Conservation (phyloP, 495 filamentous ascomycete genomes). For the Beverwykella pulmonaria region DNA sequence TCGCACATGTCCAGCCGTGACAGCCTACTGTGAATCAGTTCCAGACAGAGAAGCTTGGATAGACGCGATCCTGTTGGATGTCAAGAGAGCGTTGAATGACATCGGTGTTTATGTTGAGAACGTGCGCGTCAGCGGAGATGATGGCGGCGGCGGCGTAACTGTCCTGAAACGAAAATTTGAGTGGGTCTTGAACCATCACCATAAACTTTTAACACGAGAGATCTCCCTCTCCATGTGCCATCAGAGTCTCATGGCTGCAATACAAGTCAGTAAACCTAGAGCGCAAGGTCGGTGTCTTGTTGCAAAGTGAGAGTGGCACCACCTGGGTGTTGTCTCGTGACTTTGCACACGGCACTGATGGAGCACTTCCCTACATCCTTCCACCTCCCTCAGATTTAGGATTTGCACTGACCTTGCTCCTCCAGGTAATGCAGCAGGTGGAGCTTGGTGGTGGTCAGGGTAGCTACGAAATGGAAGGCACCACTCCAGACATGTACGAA, state of each 20-base stretch:
- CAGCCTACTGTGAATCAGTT: slow-evolving; percentile 17
- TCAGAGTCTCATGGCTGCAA: slow-evolving; percentile 36
- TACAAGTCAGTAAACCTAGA: no score
- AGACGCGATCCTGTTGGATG: slow-evolving; percentile 30
- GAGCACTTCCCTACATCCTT: no score
- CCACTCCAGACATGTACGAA: slow-evolving; percentile 2
- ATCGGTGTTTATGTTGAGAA: slow-evolving; percentile 42
- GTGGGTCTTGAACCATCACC: slow-evolving; percentile 41
- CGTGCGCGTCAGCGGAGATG: slow-evolving; percentile 32
- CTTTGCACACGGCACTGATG: no score
- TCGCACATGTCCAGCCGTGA: slow-evolving; percentile 8
- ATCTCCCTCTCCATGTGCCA: slow-evolving; percentile 38
- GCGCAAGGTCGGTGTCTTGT: no score
- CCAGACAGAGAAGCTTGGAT: slow-evolving; percentile 36
- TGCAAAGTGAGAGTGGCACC: no score
- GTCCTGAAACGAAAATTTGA: slow-evolving; percentile 35
- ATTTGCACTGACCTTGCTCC: no score
- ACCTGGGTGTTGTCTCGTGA: no score
- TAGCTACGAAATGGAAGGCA: neutral
- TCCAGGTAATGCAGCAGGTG: slow-evolving; percentile 30
- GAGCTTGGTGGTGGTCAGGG: slow-evolving; percentile 15
- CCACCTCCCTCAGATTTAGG: no score
- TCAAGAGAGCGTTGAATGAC: slow-evolving; percentile 39
- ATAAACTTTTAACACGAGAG: slow-evolving; percentile 36
- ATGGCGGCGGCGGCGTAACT: slow-evolving; percentile 22